These are phyloP conservation scores for Gypsophila paniculata DNA, from an alignment of 179 eudicot genomes.

Conservation along the genomic window DNA sequence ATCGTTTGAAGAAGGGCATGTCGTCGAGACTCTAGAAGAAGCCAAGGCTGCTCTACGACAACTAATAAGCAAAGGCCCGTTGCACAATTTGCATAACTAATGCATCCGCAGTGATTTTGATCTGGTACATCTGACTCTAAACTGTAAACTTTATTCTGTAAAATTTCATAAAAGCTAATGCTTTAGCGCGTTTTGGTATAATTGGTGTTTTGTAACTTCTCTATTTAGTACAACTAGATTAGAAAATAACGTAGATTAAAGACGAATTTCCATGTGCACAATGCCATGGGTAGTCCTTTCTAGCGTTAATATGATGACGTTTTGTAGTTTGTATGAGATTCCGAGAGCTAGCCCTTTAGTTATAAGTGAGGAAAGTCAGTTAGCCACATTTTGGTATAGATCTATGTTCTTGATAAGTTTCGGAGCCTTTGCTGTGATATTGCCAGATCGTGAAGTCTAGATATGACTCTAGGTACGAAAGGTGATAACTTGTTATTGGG, in stretches of 20 bases:
- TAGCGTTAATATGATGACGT: not conserved
- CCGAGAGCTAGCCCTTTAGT: not conserved
- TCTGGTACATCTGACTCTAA: not conserved
- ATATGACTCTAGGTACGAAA: not conserved
- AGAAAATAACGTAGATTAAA: constrained; percentile 17
- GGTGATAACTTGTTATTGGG: too few relatives aligned
- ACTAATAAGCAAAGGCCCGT: constrained; percentile 53
- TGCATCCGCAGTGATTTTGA: constrained; percentile 15
- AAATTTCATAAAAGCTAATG: constrained; percentile 8
- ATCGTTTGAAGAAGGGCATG: constrained; percentile 68
- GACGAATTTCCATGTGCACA: not conserved
- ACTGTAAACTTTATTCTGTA: constrained; percentile 3
- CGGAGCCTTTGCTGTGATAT: not conserved
- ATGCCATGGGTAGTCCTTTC: not conserved
- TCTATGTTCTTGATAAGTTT: not conserved
- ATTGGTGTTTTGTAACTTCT: constrained; percentile 2
- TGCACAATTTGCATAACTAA: constrained; percentile 48
- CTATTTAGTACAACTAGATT: constrained; percentile 15
- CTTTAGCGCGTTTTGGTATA: not conserved
- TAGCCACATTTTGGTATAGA: not conserved
- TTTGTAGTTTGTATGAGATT: constrained; percentile 4
- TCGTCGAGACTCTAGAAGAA: constrained; percentile 82
- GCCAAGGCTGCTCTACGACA: constrained; percentile 89
- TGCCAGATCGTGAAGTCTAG: not conserved
- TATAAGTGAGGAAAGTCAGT: constrained; percentile 12